These are phyloP conservation scores for Neoboletus magnificus DNA, from an alignment of 768 basidiomycete species.

Conservation along the genomic window DNA sequence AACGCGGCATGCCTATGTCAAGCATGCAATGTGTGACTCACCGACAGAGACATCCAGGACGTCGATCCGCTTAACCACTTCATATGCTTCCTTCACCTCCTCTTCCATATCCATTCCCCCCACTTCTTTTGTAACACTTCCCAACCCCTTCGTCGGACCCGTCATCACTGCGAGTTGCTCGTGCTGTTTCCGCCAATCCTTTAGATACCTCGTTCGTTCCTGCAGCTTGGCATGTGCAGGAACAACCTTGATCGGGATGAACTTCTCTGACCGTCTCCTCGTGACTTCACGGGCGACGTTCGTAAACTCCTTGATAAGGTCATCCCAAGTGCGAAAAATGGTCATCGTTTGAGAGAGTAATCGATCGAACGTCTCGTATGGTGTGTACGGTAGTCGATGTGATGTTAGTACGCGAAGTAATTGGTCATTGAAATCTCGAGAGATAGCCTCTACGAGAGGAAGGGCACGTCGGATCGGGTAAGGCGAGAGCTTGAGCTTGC, in stretches of 20 bases:
- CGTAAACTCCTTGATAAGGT: slow-evolving; percentile 86
- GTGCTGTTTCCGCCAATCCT: slow-evolving; percentile 95
- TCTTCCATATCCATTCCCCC: slow-evolving; percentile 98
- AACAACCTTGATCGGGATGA: slow-evolving; percentile 94
- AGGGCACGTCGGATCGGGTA: slow-evolving; percentile 96
- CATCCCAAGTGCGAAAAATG: slow-evolving; percentile 88
- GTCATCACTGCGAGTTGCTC: slow-evolving; percentile 98
- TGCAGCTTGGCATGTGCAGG: slow-evolving; percentile 90
- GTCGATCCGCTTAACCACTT: slow-evolving; percentile 95
- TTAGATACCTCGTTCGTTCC: slow-evolving; percentile 80
- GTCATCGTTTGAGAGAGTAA: slow-evolving; percentile 70
- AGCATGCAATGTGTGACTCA: slow-evolving; percentile 35
- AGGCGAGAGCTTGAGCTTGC: slow-evolving; percentile 92
- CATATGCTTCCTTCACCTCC: slow-evolving; percentile 94
- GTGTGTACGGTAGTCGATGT: slow-evolving; percentile 88
- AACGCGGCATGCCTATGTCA: background rate
- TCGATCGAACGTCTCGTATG: slow-evolving; percentile 92
- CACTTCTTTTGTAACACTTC: slow-evolving; percentile 67
- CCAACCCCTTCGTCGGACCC: slow-evolving; percentile 84
- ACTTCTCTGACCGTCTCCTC: slow-evolving; percentile 83
- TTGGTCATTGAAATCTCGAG: slow-evolving; percentile 95
- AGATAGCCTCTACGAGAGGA: slow-evolving; percentile 97
- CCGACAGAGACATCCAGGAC: slow-evolving; percentile 92
- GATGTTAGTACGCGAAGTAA: slow-evolving; percentile 87
- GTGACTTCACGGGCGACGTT: slow-evolving; percentile 92